These are phyloP conservation scores for Camillea tinctor DNA, from an alignment of 2,329 filamentous ascomycete species.

Conservation along the genomic window DNA sequence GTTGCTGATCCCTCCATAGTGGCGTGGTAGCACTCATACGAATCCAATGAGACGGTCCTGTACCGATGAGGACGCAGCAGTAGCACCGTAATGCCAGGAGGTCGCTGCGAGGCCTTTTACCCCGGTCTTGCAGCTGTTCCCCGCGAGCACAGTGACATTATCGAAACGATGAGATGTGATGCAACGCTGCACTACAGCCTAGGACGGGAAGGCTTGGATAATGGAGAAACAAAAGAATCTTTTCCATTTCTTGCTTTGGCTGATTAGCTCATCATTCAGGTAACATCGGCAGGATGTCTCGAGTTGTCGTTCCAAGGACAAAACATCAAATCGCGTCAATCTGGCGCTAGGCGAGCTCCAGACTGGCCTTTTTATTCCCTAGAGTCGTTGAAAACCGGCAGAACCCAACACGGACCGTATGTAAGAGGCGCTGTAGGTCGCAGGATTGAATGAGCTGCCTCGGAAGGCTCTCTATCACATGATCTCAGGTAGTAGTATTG, in stretches of 20 bases:
- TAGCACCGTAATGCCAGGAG: conserved; percentile 14
- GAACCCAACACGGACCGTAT: not conserved
- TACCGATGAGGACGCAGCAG: conserved; percentile 11
- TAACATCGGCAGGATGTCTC: not conserved
- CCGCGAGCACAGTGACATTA: conserved; percentile 6
- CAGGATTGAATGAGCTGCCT: not conserved
- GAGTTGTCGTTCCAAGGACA: not conserved
- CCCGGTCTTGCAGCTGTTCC: conserved; percentile 7
- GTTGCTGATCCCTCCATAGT: not conserved
- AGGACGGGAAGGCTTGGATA: not conserved
- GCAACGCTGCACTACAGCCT: conserved; percentile 15
- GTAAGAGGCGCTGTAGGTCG: not conserved
- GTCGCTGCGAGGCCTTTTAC: conserved; percentile 9
- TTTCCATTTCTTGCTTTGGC: not conserved
- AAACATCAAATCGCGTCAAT: not conserved
- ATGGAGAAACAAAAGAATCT: not conserved
- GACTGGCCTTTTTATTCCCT: not conserved
- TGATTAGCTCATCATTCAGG: not conserved
- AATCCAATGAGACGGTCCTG: conserved; percentile 3
- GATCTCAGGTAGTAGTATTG: not conserved
- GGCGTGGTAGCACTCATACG: not conserved
- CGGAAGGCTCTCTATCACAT: not conserved
- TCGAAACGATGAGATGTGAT: conserved; percentile 12
- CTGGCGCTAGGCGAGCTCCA: not conserved
- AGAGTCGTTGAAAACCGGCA: not conserved